Evolutionary conservation across 2,329 filamentous ascomycete species (phyloP), one percentile per base, ranked within the genome.

Genomic region (Colletotrichum scovillei): DNA sequence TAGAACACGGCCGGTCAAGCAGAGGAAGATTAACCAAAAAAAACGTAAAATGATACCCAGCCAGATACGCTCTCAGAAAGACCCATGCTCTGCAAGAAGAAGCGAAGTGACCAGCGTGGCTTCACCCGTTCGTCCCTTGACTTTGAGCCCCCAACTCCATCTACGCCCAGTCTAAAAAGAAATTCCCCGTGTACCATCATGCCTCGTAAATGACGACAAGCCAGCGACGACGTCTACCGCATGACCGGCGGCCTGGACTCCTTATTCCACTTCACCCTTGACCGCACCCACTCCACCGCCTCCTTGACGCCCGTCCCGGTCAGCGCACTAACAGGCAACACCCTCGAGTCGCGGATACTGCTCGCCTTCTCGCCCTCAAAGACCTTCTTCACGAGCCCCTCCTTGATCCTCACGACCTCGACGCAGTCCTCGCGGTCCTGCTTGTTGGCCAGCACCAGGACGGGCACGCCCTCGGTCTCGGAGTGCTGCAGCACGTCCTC

Each of bases 351-450:
- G 76, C 96, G 90, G 66, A 98, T 94, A 75, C 92, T 93, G 55
- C 89, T 90, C 0, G 95, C 95, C 84, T 96, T 97, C 80, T 97
- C 94, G 24, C 97, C 94, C 86, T 98, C 95, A 86, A 98, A 97
- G 26, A 99, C 95, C 85, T 94, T 95, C 84, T 97, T 93, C 64
- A 99, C 95, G 67, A 98, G 87, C 0, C 96, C 97, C 82, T 99
- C 97, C 85, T 99, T 99, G 81, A 99, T 98, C 76, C 95, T 88
- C 73, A 98, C 96, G 2, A 98, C 97, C 87, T 99, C 97, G 65
- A 98, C 94, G 78, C 96, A 98, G 83, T 98, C 97, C 84, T 99
- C 97, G 2, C 96, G 87, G 82, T 99, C 97, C 85, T 99, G 97
- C 85, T 99, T 99, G 82, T 99, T 99, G 74, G 97, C 97, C 76